phyloP scores from a whole-genome alignment of 768 basidiomycete genomes.

The Boletus rex-veris region DNA sequence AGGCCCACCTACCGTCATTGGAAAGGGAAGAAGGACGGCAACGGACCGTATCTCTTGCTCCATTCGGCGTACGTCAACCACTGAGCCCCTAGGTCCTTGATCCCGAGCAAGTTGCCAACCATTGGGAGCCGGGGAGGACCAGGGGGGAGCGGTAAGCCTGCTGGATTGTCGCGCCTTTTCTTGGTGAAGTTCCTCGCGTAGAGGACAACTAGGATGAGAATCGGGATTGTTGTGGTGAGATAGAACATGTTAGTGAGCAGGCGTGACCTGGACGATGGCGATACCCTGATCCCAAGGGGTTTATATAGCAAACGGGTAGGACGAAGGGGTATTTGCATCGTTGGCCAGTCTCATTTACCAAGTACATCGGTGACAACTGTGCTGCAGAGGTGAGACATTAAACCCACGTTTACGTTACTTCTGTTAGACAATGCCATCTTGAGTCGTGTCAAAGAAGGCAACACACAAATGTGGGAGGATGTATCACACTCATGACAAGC shows the following conservation, averaged over 20 bases:
- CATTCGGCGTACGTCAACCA: conserved; percentile 42
- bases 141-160: conserved; percentile 34
- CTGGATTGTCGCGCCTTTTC: conserved; percentile 13
- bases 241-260: not conserved
- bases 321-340: not conserved
- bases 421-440: not conserved
- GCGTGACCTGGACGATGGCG: not conserved
- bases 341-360: conserved; percentile 11
- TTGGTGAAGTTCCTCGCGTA: not conserved
- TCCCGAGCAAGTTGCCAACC: conserved; percentile 43
- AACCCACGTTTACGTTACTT: not conserved
- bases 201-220: not conserved
- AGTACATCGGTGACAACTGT: not conserved
- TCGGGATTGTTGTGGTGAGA: conserved; percentile 2
- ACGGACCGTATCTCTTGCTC: conserved; percentile 40
- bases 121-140: conserved; percentile 41
- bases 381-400: conserved; percentile 7
- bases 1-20: not conserved
- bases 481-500: not conserved
- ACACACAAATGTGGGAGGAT: not conserved
- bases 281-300: not conserved
- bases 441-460: not conserved
- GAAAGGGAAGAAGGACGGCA: not conserved
- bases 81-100: conserved; percentile 35
- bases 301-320: not conserved